Base-by-base conservation (phyloP, 148 eudicot species). In the Chenopodium berlandieri region DNA sequence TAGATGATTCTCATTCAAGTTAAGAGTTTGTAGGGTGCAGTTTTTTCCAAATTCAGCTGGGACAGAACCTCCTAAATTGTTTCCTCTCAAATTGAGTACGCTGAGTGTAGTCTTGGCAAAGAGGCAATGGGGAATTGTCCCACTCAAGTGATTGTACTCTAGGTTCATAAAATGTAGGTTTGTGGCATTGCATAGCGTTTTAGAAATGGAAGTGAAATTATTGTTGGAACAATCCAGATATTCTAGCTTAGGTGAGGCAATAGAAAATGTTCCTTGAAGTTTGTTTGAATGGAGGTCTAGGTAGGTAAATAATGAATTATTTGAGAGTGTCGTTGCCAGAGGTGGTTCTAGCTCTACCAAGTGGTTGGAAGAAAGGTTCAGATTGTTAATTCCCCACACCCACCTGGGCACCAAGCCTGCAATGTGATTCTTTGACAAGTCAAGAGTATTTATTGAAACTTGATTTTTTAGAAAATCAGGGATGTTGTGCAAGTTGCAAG, bases 261-360 rank as follows among this genome's bases (percentile, higher is more conserved):
- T 12, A n/a, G 89, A 88, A 20, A 91, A 67, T 58, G 73, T 68
- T 13, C 94, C 91, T 37, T 30, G 46, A 60, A 91, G 80, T 0
- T 73, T 46, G 82, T 92, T 92, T 32, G 82, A 84, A 65, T 86
- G 89, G 3, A 92, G 81, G 70, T 92, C 95, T 60, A 90, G 37
- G 37, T 4, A 4, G 37, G 37, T 34, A 34, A 4, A 34, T 2
- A 34, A 2, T 34, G 37, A 34, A 34, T 2, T 4, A 34, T 34
- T 34, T 34, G 37, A 34, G 37, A 34, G 23, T 16, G 9, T 2
- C 5, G 37, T 34, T 5, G 37, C 37, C 32, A 60, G 77, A 69
- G 83, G 84, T 31, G 40, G 77, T 68, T 89, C 82, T 4, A 89
- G 69, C 80, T 9, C 73, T 44, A 13, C 9, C 14, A 66, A 62